Percentiles rank a stretch among this genome's conserved stretches.
Conservation (phyloP, 192 early-diverging fungal genomes). For the Backusella westeae region DNA sequence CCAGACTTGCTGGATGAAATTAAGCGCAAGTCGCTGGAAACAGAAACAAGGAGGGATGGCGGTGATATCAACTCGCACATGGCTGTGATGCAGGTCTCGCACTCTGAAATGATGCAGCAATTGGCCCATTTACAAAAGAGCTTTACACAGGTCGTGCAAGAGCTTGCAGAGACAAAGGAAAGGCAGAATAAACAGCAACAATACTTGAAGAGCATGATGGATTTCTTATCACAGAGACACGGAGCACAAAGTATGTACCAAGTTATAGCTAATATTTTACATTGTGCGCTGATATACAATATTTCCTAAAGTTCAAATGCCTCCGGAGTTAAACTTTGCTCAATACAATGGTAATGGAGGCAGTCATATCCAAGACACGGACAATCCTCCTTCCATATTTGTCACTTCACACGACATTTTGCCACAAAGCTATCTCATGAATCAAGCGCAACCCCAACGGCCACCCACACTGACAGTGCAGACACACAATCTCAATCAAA, state of each 20-base stretch:
- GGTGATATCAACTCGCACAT: constrained; percentile 75
- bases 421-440: constrained; percentile 22
- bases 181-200: constrained; percentile 66
- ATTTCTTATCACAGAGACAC: constrained; percentile 45
- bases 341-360: constrained; percentile 17
- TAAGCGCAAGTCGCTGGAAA: constrained; percentile 87
- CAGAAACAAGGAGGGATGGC: constrained; percentile 74
- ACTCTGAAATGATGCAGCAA: constrained; percentile 71
- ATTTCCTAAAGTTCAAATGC: constrained; percentile 15
- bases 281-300: neutral
- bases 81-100: constrained; percentile 73
- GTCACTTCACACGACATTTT: constrained; percentile 53
- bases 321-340: constrained; percentile 27
- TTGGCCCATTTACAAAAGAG: constrained; percentile 71
- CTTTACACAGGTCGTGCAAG: constrained; percentile 65
- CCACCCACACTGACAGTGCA: constrained; percentile 33
- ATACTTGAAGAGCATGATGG: constrained; percentile 64
- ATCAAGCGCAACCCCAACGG: constrained; percentile 16
- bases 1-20: constrained; percentile 85
- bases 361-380: neutral
- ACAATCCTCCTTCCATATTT: constrained; percentile 42
- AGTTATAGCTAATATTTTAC: neutral
- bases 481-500: constrained; percentile 33
- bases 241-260: constrained; percentile 25
- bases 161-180: constrained; percentile 67